Conservation (phyloP, 2,329 filamentous ascomycete species). For the Diaporthe longicolla region DNA sequence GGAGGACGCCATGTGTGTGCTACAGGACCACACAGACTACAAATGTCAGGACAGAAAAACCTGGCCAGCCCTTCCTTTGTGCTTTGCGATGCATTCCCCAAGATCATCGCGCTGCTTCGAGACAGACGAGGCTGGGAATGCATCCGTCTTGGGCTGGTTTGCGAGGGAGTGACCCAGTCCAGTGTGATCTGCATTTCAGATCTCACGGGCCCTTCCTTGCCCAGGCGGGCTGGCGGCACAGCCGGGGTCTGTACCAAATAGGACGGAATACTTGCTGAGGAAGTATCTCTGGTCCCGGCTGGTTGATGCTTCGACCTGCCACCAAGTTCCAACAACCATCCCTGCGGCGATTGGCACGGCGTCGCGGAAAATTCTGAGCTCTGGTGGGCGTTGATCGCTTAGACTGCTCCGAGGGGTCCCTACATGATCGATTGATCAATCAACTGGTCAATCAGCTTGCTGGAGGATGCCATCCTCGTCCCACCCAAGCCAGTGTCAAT, state of each 20-base stretch:
- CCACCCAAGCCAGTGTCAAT: slow-evolving; percentile 12
- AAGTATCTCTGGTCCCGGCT: slow-evolving; percentile 19
- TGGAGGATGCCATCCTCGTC: slow-evolving; percentile 11
- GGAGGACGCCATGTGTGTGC: background rate
- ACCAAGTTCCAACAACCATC: slow-evolving; percentile 27
- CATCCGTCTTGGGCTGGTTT: slow-evolving; percentile 30
- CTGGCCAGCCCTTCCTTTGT: slow-evolving; percentile 7
- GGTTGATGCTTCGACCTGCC: slow-evolving; percentile 6
- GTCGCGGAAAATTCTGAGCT: slow-evolving; percentile 36
- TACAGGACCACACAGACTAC: slow-evolving; percentile 1
- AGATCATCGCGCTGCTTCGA: slow-evolving; percentile 26
- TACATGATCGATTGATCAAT: slow-evolving; percentile 25
- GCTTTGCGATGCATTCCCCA: slow-evolving; percentile 11
- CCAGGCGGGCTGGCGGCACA: slow-evolving; percentile 11
- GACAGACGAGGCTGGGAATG: slow-evolving; percentile 32
- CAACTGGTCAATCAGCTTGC: slow-evolving; percentile 4
- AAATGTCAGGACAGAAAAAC: background rate
- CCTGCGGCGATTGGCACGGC: slow-evolving; percentile 21
- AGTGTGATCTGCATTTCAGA: slow-evolving; percentile 36
- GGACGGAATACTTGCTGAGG: background rate
- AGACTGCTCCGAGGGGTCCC: background rate
- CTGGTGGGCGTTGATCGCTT: slow-evolving; percentile 27
- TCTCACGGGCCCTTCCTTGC: slow-evolving; percentile 20
- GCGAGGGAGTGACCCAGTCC: slow-evolving; percentile 25
- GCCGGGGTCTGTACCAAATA: slow-evolving; percentile 13